Percentiles rank a stretch among this genome's conserved stretches.
Evolutionary conservation across 1,284 basidiomycete species (phyloP).

Genomic region (Limonomyces culmigenus): DNA sequence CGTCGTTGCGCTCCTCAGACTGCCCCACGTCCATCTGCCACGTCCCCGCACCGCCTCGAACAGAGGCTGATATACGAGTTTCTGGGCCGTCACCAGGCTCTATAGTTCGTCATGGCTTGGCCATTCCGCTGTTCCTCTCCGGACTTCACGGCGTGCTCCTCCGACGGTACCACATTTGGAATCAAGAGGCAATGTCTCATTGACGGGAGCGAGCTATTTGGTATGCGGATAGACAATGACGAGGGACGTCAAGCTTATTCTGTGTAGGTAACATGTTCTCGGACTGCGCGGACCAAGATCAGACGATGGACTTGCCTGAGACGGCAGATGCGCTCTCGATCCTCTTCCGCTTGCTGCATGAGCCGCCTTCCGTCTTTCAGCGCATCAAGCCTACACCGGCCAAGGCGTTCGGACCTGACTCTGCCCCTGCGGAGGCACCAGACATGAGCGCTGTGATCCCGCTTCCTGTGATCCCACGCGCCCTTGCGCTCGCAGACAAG

Average conservation of each 20-base stretch:
- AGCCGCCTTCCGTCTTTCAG: slow-evolving; percentile 18
- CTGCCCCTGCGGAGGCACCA: not conserved
- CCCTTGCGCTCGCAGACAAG: slow-evolving; percentile 44
- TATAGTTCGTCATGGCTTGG: slow-evolving; percentile 15
- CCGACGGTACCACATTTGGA: slow-evolving; percentile 27
- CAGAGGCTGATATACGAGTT: too few relatives aligned
- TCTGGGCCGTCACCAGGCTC: too few relatives aligned
- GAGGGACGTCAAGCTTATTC: slow-evolving; percentile 6
- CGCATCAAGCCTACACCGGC: not conserved
- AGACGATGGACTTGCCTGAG: slow-evolving; percentile 34
- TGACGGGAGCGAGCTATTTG: slow-evolving; percentile 35
- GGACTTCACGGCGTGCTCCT: slow-evolving; percentile 35
- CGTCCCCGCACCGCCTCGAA: too few relatives aligned
- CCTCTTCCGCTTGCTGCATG: slow-evolving; percentile 34
- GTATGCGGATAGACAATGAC: slow-evolving; percentile 18
- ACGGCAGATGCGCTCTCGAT: slow-evolving; percentile 23
- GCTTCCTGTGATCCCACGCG: slow-evolving; percentile 34
- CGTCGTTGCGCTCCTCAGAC: too few relatives aligned
- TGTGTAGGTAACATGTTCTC: slow-evolving; percentile 43
- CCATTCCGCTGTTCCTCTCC: slow-evolving; percentile 12
- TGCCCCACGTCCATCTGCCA: too few relatives aligned
- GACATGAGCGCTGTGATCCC: slow-evolving; percentile 25
- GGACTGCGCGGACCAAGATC: slow-evolving; percentile 14
- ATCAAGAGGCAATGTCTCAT: slow-evolving; percentile 28
- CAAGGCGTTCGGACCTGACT: not conserved